Evolutionary conservation across 306 rosid species (phyloP).

Genomic region (Vicia villosa): DNA sequence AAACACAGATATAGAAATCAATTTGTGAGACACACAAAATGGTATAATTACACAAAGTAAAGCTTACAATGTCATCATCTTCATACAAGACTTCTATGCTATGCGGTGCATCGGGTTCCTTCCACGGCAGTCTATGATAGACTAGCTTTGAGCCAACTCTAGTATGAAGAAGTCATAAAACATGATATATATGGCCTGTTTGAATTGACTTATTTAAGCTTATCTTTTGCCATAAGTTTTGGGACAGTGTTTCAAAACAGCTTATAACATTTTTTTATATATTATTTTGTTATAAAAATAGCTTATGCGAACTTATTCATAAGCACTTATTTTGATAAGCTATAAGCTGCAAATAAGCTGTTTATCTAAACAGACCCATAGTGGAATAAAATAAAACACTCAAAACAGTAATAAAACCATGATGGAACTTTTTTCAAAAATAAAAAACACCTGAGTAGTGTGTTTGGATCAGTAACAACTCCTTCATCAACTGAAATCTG

Average conservation of each 20-base stretch:
- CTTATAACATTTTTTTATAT: too few relatives aligned
- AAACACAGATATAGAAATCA: slow-evolving; percentile 14
- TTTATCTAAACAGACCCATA: background rate
- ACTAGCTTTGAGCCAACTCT: slow-evolving; percentile 70
- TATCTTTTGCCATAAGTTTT: too few relatives aligned
- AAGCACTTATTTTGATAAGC: too few relatives aligned
- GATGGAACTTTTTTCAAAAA: background rate
- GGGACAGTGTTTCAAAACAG: too few relatives aligned
- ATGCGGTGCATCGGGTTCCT: slow-evolving; percentile 81
- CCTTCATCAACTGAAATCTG: slow-evolving; percentile 73
- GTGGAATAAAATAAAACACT: background rate
- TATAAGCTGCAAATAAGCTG: too few relatives aligned
- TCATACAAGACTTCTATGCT: slow-evolving; percentile 65
- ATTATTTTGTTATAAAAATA: too few relatives aligned
- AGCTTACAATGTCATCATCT: slow-evolving; percentile 76
- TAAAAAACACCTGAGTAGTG: slow-evolving; percentile 63
- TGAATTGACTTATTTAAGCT: too few relatives aligned
- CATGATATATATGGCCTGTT: background rate
- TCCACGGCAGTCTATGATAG: slow-evolving; percentile 90
- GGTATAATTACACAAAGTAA: slow-evolving; percentile 8
- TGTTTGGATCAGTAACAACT: slow-evolving; percentile 63
- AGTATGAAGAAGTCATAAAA: slow-evolving; percentile 2
- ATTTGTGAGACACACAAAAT: background rate
- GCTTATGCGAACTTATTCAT: too few relatives aligned
- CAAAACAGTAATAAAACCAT: background rate